A percentile compares a stretch with the other conserved stretches of the same genome.
These are phyloP conservation scores for Penicillium cataractarum DNA, from an alignment of 495 filamentous ascomycete genomes.

Conservation along the genomic window DNA sequence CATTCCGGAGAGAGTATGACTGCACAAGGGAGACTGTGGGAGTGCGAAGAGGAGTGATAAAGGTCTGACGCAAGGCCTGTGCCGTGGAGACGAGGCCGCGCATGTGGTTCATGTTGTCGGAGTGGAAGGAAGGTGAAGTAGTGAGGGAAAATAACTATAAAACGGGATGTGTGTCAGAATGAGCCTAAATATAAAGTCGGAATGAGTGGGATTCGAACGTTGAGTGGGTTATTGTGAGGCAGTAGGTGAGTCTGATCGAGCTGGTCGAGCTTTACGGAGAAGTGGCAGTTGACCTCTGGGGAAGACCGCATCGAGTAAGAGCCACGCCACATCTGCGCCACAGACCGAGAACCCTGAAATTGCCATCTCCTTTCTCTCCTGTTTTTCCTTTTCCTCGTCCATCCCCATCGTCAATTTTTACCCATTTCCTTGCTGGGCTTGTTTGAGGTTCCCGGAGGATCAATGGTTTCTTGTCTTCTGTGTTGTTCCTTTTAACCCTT, in stretches of 20 bases:
- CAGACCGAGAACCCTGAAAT: constrained; percentile 27
- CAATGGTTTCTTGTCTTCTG: constrained; percentile 32
- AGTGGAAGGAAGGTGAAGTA: neutral
- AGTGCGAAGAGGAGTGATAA: constrained; percentile 31
- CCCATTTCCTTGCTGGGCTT: constrained; percentile 29
- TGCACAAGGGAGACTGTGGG: constrained; percentile 23
- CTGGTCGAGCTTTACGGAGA: constrained; percentile 3
- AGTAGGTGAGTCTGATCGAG: neutral
- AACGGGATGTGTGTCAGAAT: neutral
- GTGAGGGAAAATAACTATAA: neutral
- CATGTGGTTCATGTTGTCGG: constrained; percentile 42
- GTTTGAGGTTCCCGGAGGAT: constrained; percentile 33
- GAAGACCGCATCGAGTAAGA: constrained; percentile 27
- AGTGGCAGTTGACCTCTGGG: constrained; percentile 11
- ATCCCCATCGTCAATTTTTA: constrained; percentile 13
- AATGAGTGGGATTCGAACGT: neutral
- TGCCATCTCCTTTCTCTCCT: constrained; percentile 30
- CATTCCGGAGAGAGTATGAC: constrained; percentile 11
- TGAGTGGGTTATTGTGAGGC: neutral
- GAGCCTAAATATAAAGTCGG: neutral
- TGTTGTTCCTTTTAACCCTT: constrained; percentile 17
- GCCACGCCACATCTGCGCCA: constrained; percentile 34
- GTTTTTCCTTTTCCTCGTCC: constrained; percentile 17
- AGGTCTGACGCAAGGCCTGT: constrained; percentile 42
- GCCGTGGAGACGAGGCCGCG: constrained; percentile 42